Evolutionary conservation across 352 stramenopile species (phyloP), one percentile per base, ranked within the genome.

Genomic region (Lagenidium giganteum): DNA sequence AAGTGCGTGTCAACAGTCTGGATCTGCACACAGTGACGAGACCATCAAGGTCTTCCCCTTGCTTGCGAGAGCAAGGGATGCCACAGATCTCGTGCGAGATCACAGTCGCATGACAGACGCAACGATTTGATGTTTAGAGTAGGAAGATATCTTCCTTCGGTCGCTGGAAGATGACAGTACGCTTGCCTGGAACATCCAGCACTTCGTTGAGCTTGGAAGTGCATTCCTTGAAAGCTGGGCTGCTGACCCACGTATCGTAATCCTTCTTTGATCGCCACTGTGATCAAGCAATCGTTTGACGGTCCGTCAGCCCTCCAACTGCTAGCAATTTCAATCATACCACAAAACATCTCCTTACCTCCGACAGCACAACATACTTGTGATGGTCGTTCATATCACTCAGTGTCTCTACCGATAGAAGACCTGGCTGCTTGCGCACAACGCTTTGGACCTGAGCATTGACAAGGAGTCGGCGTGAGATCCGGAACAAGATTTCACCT

Each of bases 331-430:
- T 34, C 14, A 14, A 14, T 34, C 29, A 14, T 4, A 1, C n/a
- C 23, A 14, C 8, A 28, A n/a, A 25, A n/a, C 9, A n/a, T 6
- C 22, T 9, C 21, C 13, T 25, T 30, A 86, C 73, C 73, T 87
- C 68, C 26, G 75, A 87, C 58, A 87, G 78, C 33, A 87, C 75
- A 47, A 87, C 67, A 55, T 86, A 87, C 56, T 87, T 87, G 39
- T 77, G 77, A 54, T 72, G 61, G 37, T 87, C 66, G 49, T 83
- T 66, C 47, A 75, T 42, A 43, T 86, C 70, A 31, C 49, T 61
- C 54, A 75, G 80, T 5, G 75, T 87, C 37, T 80, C 70, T 46
- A 87, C 70, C 8, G 72, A 76, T 36, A 87, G 57, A 23, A 83
- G 51, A 0, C 75, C 75, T 9, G 75, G 72, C 42, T 85, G 73